Base-by-base conservation (phyloP, 2,329 filamentous ascomycete species). In the Zymoseptoria ardabiliae region DNA sequence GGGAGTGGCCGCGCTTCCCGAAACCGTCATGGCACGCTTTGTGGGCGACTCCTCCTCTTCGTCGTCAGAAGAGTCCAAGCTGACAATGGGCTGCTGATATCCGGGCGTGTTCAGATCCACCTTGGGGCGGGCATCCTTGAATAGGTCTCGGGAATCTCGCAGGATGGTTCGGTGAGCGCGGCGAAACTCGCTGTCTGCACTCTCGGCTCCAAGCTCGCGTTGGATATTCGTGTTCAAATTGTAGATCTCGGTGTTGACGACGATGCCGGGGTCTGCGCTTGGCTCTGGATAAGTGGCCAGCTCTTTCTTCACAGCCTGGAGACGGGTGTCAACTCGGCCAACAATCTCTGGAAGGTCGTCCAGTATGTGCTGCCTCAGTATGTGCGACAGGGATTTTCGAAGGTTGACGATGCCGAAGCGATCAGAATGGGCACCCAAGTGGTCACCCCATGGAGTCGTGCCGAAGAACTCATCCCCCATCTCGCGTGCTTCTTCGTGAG, bases 201-300 rank as follows among this genome's bases (percentile, higher is more conserved):
- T 70, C 0, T 80, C 78, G 7, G 84, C 79, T 20, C 81, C 76
- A 5, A 89, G 73, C 0, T 85, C 76, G 0, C 76, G 74, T 4
- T 80, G 77, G 0, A 90, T 77, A 0, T 77, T 69, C 0, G 77
- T 74, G 0, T 82, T 80, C 61, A 93, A 86, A 0, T 75, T 75
- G 11, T 78, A 76, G 0, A 93, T 70, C 10, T 84, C 82, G 1
- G 81, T 80, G 20, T 81, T 80, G 0, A 95, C 80, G 9, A 85
- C 83, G 0, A 85, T 77, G n/a, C 85, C 81, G 0, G 91, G 82
- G 50, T 91, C 89, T 0, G 77, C 73, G 0, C 73, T 73, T 0
- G 88, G 87, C 0, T 89, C 81, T 45, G 90, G 86, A 0, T 92
- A 79, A 0, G 73, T 74, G 0, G 70, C 63, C 0, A 95, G 78